Conservation (phyloP, 2,329 filamentous ascomycete genomes). For the Claviceps sorghi region DNA sequence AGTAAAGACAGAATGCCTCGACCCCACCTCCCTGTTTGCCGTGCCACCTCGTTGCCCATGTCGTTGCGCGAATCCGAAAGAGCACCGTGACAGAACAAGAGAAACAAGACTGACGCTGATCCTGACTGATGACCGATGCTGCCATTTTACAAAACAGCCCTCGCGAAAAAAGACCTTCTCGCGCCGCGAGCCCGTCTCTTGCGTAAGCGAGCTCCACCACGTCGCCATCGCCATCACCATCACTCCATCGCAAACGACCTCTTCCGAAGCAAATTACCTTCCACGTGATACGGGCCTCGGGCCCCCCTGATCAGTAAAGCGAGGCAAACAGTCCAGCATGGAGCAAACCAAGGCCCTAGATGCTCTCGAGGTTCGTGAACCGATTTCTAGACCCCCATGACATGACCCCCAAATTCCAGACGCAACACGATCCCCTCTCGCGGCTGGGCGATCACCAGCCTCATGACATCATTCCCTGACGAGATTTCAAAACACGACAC, state of each 20-base stretch:
- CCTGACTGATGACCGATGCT: neutral
- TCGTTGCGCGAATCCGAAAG: neutral
- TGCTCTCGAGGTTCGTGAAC: constrained; percentile 39
- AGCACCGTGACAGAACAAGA: neutral
- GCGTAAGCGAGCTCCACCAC: neutral
- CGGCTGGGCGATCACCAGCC: neutral
- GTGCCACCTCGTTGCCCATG: neutral
- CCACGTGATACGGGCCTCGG: neutral
- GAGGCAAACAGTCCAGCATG: constrained; percentile 34
- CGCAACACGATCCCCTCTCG: neutral
- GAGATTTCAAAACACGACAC: neutral
- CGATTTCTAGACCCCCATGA: neutral
- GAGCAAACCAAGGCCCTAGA: constrained; percentile 57
- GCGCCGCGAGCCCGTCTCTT: neutral
- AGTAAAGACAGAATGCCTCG: neutral
- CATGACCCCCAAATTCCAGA: neutral
- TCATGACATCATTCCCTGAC: neutral
- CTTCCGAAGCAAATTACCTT: neutral
- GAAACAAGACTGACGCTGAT: neutral
- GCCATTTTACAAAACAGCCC: neutral
- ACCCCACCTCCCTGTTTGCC: neutral
- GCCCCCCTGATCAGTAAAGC: constrained; percentile 4
- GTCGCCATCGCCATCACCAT: neutral
- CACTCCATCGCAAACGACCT: neutral
- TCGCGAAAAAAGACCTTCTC: neutral